Evolutionary conservation across 1,139 yeast species (phyloP).

Genomic region (Candida sanyaensis): DNA sequence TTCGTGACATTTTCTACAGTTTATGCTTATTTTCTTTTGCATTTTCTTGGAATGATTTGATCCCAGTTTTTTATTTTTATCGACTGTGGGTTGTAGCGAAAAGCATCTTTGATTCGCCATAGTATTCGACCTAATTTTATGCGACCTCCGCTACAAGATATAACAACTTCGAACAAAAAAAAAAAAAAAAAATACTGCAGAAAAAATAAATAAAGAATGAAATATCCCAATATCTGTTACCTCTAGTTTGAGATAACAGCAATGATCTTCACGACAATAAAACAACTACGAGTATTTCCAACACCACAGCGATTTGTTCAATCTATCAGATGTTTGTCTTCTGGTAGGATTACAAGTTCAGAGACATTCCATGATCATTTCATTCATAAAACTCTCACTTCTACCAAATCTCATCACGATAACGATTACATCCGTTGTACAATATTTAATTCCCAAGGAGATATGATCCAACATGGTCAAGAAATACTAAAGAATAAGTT

Average conservation of each 20-base stretch:
- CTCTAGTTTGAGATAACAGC: neutral
- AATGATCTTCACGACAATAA: neutral
- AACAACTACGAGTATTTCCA: neutral
- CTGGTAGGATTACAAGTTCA: neutral
- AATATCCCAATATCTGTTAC: too few relatives aligned
- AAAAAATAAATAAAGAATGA: too few relatives aligned
- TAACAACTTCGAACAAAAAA: too few relatives aligned
- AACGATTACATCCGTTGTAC: slow-evolving; percentile 60
- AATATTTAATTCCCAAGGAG: slow-evolving; percentile 37
- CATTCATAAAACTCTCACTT: slow-evolving; percentile 14
- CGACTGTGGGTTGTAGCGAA: too few relatives aligned
- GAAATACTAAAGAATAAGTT: slow-evolving; percentile 39
- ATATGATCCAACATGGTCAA: slow-evolving; percentile 41
- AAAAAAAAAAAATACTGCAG: too few relatives aligned
- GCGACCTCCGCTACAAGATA: too few relatives aligned
- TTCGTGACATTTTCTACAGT: neutral
- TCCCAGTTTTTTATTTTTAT: too few relatives aligned
- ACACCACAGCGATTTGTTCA: neutral
- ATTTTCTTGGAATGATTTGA: neutral
- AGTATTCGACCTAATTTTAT: too few relatives aligned
- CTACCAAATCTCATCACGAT: slow-evolving; percentile 16
- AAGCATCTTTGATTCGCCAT: too few relatives aligned
- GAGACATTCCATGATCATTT: slow-evolving; percentile 14
- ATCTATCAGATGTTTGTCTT: neutral
- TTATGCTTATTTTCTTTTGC: neutral